Evolutionary conservation across 2,329 filamentous ascomycete species (phyloP).

Genomic region (Westerdykella ornata): DNA sequence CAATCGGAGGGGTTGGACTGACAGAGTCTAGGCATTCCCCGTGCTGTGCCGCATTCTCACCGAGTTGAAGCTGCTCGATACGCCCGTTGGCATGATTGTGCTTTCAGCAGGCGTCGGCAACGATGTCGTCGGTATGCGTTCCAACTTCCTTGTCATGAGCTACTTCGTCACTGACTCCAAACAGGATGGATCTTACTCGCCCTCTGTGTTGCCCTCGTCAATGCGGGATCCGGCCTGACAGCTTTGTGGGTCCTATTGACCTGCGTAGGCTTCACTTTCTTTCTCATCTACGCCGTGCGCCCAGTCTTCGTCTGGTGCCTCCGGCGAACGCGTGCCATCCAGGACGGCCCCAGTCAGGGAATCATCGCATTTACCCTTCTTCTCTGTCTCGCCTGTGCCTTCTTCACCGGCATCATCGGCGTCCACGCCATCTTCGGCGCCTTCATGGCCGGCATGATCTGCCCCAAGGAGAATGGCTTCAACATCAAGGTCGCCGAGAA

Average conservation of each 20-base stretch:
- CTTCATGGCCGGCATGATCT: conserved; percentile 83
- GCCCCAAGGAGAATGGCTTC: conserved; percentile 83
- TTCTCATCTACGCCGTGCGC: conserved; percentile 65
- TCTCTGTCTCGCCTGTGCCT: conserved; percentile 69
- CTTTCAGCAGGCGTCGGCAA: conserved; percentile 89
- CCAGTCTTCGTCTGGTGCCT: conserved; percentile 71
- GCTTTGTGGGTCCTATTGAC: conserved; percentile 79
- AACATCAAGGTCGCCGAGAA: conserved; percentile 89
- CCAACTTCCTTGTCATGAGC: not conserved
- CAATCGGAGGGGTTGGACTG: conserved; percentile 1
- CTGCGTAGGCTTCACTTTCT: conserved; percentile 65
- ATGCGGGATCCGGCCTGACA: conserved; percentile 72
- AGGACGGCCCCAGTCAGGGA: conserved; percentile 80
- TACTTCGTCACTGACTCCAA: not conserved
- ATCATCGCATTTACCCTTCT: conserved; percentile 78
- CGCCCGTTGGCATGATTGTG: conserved; percentile 79
- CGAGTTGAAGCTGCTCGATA: conserved; percentile 77
- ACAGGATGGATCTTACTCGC: conserved; percentile 79
- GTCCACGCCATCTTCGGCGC: conserved; percentile 92
- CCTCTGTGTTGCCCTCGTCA: conserved; percentile 87
- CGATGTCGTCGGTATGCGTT: conserved; percentile 60
- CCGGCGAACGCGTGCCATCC: conserved; percentile 65
- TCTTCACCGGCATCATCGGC: conserved; percentile 86
- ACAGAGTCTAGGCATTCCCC: conserved; percentile 58
- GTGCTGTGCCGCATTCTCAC: conserved; percentile 91